Evolutionary conservation across 345 rosid genomes (phyloP), one percentile per base, ranked within the genome.

Genomic region (Anastatica hierochuntica): DNA sequence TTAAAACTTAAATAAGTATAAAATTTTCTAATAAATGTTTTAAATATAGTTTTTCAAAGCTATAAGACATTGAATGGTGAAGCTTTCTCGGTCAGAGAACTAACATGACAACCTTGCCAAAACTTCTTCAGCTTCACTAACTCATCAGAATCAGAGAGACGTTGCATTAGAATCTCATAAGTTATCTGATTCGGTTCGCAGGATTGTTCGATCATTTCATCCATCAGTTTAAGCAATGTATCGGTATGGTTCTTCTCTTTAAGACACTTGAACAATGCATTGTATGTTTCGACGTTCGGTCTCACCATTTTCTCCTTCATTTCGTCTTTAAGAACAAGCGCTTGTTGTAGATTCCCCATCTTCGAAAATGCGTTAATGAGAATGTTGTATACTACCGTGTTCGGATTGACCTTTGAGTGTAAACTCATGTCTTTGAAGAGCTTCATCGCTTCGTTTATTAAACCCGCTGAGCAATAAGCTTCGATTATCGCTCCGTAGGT

Each of bases 171-270:
- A 54, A 82, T 74, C 72, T 82, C 94, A 74, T 74, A 53, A 0
- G 95, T 81, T 42, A 75, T 66, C 61, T 71, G 79, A 73, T 88
- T 83, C 11, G 96, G 88, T 64, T 63, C 63, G 39, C 95, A 85
- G n/a, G 70, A 75, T 33, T 72, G 55, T 56, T 79, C 72, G 3
- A 47, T 61, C 99, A 83, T 88, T 45, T 65, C 64, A 63, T 81
- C 82, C 94, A 82, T 85, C 39, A 83, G 59, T 47, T 55, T 62
- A 39, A 85, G 67, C 44, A 86, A 74, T 30, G 45, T 67, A 21
- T 74, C 71, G 39, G 75, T 57, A 71, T 60, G 51, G 56, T 67
- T 82, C 54, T 70, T 74, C 43, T 74, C 78, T 23, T 51, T 54
- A 4, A 88, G 79, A 14, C 94, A 85, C 60, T 75, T 83, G 31